These are phyloP conservation scores for Geotrichum cucujoidarum DNA, from an alignment of 1,139 yeast genomes.

Conservation along the genomic window DNA sequence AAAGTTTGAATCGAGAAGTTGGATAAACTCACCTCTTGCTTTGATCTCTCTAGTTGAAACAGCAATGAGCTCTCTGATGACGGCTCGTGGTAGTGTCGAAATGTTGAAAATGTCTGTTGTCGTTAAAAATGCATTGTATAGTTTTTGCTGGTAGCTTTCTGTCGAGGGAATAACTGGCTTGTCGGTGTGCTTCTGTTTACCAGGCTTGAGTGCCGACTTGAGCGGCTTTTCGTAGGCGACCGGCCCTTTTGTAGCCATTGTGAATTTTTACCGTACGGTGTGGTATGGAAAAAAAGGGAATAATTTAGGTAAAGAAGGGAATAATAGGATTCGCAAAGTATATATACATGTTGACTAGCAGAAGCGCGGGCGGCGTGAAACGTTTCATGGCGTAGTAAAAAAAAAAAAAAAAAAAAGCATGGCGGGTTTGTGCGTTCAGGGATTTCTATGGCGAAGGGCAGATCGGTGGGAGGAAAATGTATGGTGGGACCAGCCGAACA, in stretches of 20 bases:
- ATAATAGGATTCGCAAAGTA: not conserved
- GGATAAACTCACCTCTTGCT: constrained; percentile 33
- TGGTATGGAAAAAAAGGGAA: not conserved
- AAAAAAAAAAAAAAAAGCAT: too few species aligned
- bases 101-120: constrained; percentile 28
- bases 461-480: too few species aligned
- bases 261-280: too few species aligned
- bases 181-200: constrained; percentile 5
- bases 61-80: constrained; percentile 31
- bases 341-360: not conserved
- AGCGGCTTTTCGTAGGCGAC: constrained; percentile 6
- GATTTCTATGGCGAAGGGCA: too few species aligned
- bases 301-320: not conserved
- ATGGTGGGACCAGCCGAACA: too few species aligned
- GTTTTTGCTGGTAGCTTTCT: constrained; percentile 1
- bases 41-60: constrained; percentile 32
- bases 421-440: not conserved
- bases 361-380: too few species aligned
- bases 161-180: not conserved
- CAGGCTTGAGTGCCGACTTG: constrained; percentile 11
- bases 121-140: constrained; percentile 27
- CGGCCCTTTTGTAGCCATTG: constrained; percentile 5
- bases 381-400: too few species aligned
- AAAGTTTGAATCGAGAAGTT: not conserved
- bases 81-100: constrained; percentile 30